Percentiles rank a stretch among this genome's conserved stretches.
phyloP scores from a whole-genome alignment of 768 basidiomycete species.

The Boletus rubescentipes region DNA sequence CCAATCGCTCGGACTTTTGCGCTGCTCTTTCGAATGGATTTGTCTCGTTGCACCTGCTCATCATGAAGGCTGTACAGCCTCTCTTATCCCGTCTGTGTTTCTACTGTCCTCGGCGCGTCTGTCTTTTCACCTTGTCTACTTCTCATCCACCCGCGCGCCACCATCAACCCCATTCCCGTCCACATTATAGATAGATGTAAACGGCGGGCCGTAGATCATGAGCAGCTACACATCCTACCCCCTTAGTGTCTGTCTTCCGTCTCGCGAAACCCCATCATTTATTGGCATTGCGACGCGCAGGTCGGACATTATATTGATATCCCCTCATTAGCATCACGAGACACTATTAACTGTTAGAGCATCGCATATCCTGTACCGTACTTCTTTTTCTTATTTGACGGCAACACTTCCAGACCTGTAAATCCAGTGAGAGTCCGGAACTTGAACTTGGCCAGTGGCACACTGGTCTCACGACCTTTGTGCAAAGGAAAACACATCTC shows the following conservation, averaged over 20 bases:
- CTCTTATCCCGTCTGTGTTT: conserved; percentile 42
- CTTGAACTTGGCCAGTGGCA: conserved; percentile 8
- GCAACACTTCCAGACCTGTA: conserved; percentile 14
- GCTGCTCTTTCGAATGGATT: conserved; percentile 64
- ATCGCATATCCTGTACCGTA: conserved; percentile 57
- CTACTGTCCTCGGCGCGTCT: conserved; percentile 34
- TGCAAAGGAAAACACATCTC: not conserved
- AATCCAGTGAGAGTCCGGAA: not conserved
- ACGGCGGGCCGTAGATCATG: conserved; percentile 44
- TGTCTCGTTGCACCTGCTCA: conserved; percentile 57
- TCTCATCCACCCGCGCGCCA: conserved; percentile 22
- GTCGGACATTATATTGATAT: conserved; percentile 46
- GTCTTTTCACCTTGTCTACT: conserved; percentile 11
- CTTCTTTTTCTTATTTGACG: conserved; percentile 31
- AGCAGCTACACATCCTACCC: conserved; percentile 43
- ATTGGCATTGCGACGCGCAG: conserved; percentile 46
- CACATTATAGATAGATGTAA: conserved; percentile 43
- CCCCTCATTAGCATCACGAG: conserved; percentile 50
- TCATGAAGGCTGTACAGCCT: conserved; percentile 44
- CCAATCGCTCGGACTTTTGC: conserved; percentile 44
- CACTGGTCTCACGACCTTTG: conserved; percentile 18
- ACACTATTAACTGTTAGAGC: conserved; percentile 63
- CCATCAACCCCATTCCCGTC: conserved; percentile 28
- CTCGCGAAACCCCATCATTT: conserved; percentile 51
- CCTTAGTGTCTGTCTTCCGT: conserved; percentile 46